A percentile compares a stretch with the other conserved stretches of the same genome.
These are phyloP conservation scores for Eleusine coracana DNA, from an alignment of 176 grass and related monocot species.

Conservation along the genomic window DNA sequence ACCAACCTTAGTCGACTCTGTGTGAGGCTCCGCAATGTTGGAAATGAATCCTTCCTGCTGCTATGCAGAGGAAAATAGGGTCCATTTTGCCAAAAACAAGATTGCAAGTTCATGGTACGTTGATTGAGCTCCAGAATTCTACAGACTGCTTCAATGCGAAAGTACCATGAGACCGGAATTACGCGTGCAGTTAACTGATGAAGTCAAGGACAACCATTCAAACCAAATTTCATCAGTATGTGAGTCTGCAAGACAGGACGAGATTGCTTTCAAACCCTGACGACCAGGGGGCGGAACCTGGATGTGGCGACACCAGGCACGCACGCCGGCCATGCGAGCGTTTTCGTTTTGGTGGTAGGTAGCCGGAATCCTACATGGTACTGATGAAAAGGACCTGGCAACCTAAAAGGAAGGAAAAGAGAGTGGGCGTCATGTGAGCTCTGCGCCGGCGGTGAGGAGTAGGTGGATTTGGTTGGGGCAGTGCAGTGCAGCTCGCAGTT, in stretches of 20 bases:
- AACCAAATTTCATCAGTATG: too few species aligned
- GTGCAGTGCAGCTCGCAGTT: background rate
- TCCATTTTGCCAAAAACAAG: background rate
- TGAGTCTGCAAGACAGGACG: background rate
- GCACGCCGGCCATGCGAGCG: background rate
- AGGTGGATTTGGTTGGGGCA: slow-evolving; percentile 19
- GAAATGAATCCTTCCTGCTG: background rate
- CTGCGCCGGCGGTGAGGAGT: background rate
- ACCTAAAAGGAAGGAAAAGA: slow-evolving; percentile 1
- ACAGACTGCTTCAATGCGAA: background rate
- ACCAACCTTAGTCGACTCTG: background rate
- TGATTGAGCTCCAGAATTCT: slow-evolving; percentile 11
- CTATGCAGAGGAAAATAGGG: background rate
- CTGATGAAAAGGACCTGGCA: slow-evolving; percentile 38
- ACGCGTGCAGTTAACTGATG: background rate
- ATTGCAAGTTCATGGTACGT: background rate
- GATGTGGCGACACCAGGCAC: background rate
- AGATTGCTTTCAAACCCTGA: background rate
- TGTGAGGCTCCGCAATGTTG: background rate
- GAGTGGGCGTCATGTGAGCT: slow-evolving; percentile 21
- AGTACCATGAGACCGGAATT: background rate
- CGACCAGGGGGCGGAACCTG: background rate
- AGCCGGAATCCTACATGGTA: slow-evolving; percentile 40
- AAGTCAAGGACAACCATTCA: background rate
- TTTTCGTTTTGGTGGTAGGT: slow-evolving; percentile 29